Base-by-base conservation (phyloP, 306 rosid genomes). In the Gastrolobium bilobum region DNA sequence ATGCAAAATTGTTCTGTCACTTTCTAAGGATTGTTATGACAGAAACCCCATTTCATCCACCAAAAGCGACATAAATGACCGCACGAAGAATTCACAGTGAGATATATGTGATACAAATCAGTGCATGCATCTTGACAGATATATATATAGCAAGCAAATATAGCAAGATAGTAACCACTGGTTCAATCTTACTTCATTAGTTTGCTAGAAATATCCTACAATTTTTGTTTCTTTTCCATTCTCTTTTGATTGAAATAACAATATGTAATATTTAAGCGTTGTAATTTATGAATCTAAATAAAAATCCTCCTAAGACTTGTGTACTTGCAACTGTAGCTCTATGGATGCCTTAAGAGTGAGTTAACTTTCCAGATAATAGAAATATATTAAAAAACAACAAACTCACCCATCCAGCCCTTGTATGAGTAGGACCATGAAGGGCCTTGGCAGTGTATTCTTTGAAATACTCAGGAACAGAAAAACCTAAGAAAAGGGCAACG, bases 341-440 rank as follows among this genome's bases (percentile, higher is more conserved):
- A 20, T 20, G 26, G 26, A 20, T 20, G 26, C 68, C 11, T 59
- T 11, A 3, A 10, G 10, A 10, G n/a, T 50, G 34, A 76, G 54
- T 77, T 62, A 1, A 52, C 4, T 15, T 11, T 39, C 39, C 51
- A 57, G 34, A 78, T 44, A 44, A 68, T 44, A 15, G 82, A 68
- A 68, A 68, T 11, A 68, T 67, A 67, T 7, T 4, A 26, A 67
- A 67, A 68, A 85, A 75, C 71, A 79, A 77, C 7, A 77, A 53
- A 89, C 96, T 96, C 83, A 96, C 99, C 99, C 99, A 96, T 85
- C 93, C 96, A 75, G 98, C 99, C 5, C 71, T 87, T 78, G 96
- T 90, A 77, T 93, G 98, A 81, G 97, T 76, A 79, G 98, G 99
- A 35, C 96, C 98, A 78, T 93, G 99, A 51, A 84, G 90, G 70